Base-by-base conservation (phyloP, 208 protist species). In the Trypanosoma melophagium region DNA sequence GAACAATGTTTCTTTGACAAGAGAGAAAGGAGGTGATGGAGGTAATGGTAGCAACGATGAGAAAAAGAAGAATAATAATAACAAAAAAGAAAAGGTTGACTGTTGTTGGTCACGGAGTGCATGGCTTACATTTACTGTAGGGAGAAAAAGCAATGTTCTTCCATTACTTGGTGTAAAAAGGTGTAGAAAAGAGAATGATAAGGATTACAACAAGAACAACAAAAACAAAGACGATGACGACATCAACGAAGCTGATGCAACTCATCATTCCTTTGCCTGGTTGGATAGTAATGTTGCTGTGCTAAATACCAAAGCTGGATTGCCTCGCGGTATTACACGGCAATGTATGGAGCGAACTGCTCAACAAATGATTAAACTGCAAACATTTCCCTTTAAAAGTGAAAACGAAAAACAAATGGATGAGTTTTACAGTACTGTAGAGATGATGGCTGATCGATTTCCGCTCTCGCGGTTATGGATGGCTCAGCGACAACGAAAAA, bases 291-390 rank as follows among this genome's bases (percentile, higher is more conserved):
- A 42, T 22, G 62, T 67, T 16, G 50, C 81, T n/a, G 79, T 79
- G 2, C 57, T 90, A 12, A 93, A 93, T 64, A 93, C 77, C 7
- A 93, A 93, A 66, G 81, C 73, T 28, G 87, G 87, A 14, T 53
- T 90, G 14, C 81, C 83, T 28, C 87, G 87, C 45, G 87, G 87
- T n/a, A 54, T 79, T 47, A 76, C 73, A 28, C 35, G 52, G 17
- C 44, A 65, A 40, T n/a, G 50, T 9, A 38, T 86, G 22, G 44
- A 41, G 16, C 53, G 45, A 22, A 42, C 44, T 53, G 60, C 57
- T 12, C 41, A 68, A 14, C 60, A 63, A 24, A 25, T 74, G 19
- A 24, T 56, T 7, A 50, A 25, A 47, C 17, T 64, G 24, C 52
- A 58, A 44, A 17, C 7, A 0, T 19, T 3, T 25, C 7, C 35